Evolutionary conservation across 2,329 filamentous ascomycete genomes (phyloP).

Genomic region (Malbranchea zuffiana): DNA sequence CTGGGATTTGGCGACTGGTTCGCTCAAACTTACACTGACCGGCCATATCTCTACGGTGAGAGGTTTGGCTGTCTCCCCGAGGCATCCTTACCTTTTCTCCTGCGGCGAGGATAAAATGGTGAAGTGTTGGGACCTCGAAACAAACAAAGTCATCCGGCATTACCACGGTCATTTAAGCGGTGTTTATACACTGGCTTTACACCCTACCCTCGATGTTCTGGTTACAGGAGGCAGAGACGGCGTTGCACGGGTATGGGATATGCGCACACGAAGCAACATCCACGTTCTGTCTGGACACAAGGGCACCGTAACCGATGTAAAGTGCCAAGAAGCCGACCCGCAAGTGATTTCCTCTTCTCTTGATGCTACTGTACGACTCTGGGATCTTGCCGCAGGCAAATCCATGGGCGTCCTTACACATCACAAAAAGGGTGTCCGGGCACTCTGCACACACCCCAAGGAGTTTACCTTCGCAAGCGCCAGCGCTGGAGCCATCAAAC

Average conservation of each 20-base stretch:
- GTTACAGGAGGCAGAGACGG: constrained; percentile 92
- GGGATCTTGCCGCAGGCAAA: constrained; percentile 94
- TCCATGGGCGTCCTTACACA: constrained; percentile 92
- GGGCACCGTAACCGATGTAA: constrained; percentile 75
- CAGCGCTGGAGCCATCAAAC: constrained; percentile 89
- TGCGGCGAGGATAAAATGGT: constrained; percentile 99
- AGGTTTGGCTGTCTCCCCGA: constrained; percentile 79
- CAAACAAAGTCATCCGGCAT: constrained; percentile 97
- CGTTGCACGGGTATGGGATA: constrained; percentile 94
- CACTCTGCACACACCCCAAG: constrained; percentile 70
- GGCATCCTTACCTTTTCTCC: constrained; percentile 94
- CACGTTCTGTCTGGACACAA: constrained; percentile 89
- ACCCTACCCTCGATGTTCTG: constrained; percentile 87
- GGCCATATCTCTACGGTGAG: constrained; percentile 91
- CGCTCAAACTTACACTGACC: constrained; percentile 73
- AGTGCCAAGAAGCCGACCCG: constrained; percentile 91
- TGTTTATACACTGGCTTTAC: constrained; percentile 85
- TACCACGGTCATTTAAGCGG: constrained; percentile 96
- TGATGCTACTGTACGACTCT: constrained; percentile 80
- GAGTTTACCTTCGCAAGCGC: constrained; percentile 96
- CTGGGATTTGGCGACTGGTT: constrained; percentile 86
- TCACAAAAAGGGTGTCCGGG: constrained; percentile 93
- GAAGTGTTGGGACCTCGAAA: constrained; percentile 98
- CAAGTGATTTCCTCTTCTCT: constrained; percentile 91
- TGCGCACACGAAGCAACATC: constrained; percentile 90